These are phyloP conservation scores for Pleurotus ostreatus DNA, from an alignment of 768 basidiomycete genomes.

Conservation along the genomic window DNA sequence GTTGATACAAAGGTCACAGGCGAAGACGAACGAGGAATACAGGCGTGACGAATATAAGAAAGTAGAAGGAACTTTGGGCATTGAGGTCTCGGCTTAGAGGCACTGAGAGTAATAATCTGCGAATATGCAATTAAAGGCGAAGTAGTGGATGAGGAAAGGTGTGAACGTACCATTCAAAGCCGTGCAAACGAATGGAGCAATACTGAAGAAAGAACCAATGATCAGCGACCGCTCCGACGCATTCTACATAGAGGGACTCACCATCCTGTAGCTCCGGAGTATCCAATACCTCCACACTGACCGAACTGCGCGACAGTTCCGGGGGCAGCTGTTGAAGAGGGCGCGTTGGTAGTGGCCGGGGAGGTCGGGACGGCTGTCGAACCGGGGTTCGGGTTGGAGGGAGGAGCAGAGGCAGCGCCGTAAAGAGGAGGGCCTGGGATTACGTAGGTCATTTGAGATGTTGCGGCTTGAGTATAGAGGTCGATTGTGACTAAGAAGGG, in stretches of 20 bases:
- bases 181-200: conserved; percentile 32
- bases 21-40: too few species aligned
- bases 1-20: too few species aligned
- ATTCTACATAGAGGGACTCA: conserved; percentile 10
- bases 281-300: conserved; percentile 40
- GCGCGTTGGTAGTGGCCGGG: too few species aligned
- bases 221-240: too few species aligned
- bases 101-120: background rate
- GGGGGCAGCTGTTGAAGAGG: background rate
- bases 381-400: conserved; percentile 14
- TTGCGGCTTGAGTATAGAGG: conserved; percentile 33
- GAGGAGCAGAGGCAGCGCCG: conserved; percentile 23
- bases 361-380: background rate
- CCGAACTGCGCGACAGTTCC: conserved; percentile 35
- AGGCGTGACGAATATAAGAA: too few species aligned
- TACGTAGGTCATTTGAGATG: conserved; percentile 30
- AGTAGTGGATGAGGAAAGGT: background rate
- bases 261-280: conserved; percentile 34
- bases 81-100: background rate
- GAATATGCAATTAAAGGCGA: background rate
- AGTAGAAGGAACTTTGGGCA: too few species aligned
- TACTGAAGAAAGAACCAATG: conserved; percentile 14
- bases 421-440: conserved; percentile 47
- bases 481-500: conserved; percentile 31
- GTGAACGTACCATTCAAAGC: conserved; percentile 25